Base-by-base conservation (phyloP, 1,284 basidiomycete species). In the Microbotryum scabiosae region DNA sequence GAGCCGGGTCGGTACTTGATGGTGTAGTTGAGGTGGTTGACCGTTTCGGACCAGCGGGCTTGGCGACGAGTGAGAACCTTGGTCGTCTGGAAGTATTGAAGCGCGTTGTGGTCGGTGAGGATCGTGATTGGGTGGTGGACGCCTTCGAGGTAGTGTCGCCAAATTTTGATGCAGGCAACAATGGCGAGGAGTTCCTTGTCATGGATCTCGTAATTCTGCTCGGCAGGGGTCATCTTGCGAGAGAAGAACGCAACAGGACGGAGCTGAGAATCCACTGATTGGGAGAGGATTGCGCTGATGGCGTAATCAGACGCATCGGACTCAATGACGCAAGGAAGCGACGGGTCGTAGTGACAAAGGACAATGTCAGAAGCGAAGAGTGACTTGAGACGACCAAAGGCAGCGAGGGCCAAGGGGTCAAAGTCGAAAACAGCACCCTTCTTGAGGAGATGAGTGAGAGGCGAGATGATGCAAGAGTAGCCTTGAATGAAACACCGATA, bases 161-260 rank as follows among this genome's bases (percentile, higher is more conserved):
- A 82, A 60, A 6, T 28, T 28, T 28, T 28, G 26, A 28, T 6
- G 6, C 26, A 28, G 10, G 50, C 30, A 9, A 73, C 56, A n/a
- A 73, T 67, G 16, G 70, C 72, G 12, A 73, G 56, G 32, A 82
- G 57, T 72, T 83, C 79, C 57, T 76, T 73, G 64, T 83, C 77
- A 20, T 79, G 76, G 43, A 79, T 78, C 23, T 76, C 72, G 67
- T 81, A 82, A 64, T 81, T 82, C 6, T 70, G 53, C 69, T 81
- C 75, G 0, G 76, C 65, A 0, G 72, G 55, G 8, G 23, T 57
- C 51, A 73, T 58, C 32, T 63, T 70, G 26, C 69, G 60, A 0
- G 69, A 69, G 7, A 64, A 25, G 59, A 64, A 72, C 0, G 69
- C 67, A 1, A 72, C 48, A 2, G 71, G 70, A 21, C 56, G 60